Evolutionary conservation across 257 asterid genomes (phyloP).

Genomic region (Buddleja alternifolia): DNA sequence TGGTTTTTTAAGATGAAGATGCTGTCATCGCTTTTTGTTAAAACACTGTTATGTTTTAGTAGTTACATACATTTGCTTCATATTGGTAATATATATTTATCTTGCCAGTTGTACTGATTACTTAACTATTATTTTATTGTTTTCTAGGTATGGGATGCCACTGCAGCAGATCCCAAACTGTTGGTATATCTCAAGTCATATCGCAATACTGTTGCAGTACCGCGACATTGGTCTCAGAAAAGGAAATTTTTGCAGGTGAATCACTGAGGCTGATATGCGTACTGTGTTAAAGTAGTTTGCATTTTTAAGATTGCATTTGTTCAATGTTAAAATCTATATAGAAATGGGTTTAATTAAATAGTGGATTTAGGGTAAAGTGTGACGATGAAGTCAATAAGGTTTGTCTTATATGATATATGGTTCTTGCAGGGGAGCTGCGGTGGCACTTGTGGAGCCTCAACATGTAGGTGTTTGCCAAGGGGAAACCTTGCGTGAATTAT

Average conservation of each 20-base stretch:
- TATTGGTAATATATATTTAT: no score
- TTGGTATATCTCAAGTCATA: constrained; percentile 92
- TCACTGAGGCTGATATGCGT: constrained; percentile 23
- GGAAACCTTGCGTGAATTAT: constrained; percentile 70
- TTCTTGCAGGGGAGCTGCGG: constrained; percentile 99
- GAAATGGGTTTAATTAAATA: constrained; percentile 38
- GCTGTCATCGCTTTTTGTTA: no score
- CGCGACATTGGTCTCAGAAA: constrained; percentile 98
- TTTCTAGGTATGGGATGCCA: constrained; percentile 96
- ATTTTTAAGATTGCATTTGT: constrained; percentile 13
- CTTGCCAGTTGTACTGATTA: neutral
- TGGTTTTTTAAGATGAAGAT: no score
- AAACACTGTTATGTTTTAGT: no score
- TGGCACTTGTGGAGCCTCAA: constrained; percentile 89
- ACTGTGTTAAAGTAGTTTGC: constrained; percentile 32
- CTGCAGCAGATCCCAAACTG: constrained; percentile 88
- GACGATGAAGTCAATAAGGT: constrained; percentile 67
- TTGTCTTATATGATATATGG: constrained; percentile 95
- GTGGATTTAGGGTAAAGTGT: constrained; percentile 59
- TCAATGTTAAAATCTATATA: constrained; percentile 30
- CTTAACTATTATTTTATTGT: constrained; percentile 23
- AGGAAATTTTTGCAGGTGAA: constrained; percentile 93
- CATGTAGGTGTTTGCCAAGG: constrained; percentile 98
- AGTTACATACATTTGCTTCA: no score
- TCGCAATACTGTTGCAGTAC: constrained; percentile 93